These are phyloP conservation scores for Dactylellina cionopaga DNA, from an alignment of 2,329 filamentous ascomycete genomes.

Conservation along the genomic window DNA sequence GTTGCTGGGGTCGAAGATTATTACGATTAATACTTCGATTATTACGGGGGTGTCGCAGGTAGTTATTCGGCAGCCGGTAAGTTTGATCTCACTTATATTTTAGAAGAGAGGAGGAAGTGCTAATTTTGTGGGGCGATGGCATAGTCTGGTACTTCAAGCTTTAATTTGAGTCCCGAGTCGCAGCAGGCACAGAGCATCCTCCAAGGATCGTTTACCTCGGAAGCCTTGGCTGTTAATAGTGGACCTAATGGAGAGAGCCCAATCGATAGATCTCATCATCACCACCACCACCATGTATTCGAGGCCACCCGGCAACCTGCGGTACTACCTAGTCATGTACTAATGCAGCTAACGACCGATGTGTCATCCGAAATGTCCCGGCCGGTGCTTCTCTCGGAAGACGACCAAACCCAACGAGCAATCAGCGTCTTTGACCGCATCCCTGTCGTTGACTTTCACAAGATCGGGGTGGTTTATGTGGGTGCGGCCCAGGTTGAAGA, in stretches of 20 bases:
- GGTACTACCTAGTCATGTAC: conserved; percentile 77
- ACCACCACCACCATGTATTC: conserved; percentile 65
- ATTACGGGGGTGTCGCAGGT: conserved; percentile 64
- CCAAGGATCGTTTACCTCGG: conserved; percentile 46
- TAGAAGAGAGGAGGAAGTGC: neutral
- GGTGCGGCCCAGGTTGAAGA: conserved; percentile 86
- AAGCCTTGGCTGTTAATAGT: conserved; percentile 15
- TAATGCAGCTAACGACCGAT: conserved; percentile 71
- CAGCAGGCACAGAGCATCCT: conserved; percentile 54
- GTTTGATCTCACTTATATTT: conserved; percentile 3
- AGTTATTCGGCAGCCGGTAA: conserved; percentile 61
- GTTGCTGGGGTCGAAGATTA: conserved; percentile 66
- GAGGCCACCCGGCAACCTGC: conserved; percentile 66
- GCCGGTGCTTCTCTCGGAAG: conserved; percentile 78
- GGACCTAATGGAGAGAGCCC: conserved; percentile 26
- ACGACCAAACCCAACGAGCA: conserved; percentile 69
- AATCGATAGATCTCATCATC: conserved; percentile 55
- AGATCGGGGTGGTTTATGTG: conserved; percentile 93
- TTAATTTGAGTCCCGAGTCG: conserved; percentile 58
- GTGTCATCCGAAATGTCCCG: conserved; percentile 59
- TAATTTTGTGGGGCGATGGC: conserved; percentile 31
- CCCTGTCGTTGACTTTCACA: conserved; percentile 92
- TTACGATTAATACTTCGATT: conserved; percentile 65
- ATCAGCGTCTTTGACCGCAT: conserved; percentile 85
- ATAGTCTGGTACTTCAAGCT: conserved; percentile 62